Evolutionary conservation across 2,329 filamentous ascomycete genomes (phyloP).

Genomic region (Fusarium oligoseptatum): DNA sequence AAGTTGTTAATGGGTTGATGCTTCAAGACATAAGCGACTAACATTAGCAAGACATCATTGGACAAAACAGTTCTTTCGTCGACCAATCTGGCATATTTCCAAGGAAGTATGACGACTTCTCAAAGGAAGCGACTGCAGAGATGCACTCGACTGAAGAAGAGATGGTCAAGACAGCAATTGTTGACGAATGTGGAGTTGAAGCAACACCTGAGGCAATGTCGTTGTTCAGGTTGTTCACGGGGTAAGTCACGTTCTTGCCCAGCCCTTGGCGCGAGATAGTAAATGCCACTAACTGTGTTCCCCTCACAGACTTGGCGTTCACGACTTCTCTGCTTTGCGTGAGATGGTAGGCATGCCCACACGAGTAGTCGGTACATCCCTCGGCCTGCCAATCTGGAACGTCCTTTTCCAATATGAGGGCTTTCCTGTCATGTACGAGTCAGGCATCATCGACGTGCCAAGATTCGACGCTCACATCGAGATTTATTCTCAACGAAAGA

Average conservation of each 20-base stretch:
- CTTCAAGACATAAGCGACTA: not conserved
- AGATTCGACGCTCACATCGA: slow-evolving; percentile 63
- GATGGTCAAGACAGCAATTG: slow-evolving; percentile 34
- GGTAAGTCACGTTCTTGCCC: slow-evolving; percentile 8
- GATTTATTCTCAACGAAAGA: slow-evolving; percentile 65
- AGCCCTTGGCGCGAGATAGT: slow-evolving; percentile 9
- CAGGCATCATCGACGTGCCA: slow-evolving; percentile 65
- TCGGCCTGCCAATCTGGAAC: slow-evolving; percentile 36
- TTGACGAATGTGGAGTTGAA: slow-evolving; percentile 22
- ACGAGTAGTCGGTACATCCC: slow-evolving; percentile 15
- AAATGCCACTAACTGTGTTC: not conserved
- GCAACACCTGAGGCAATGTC: slow-evolving; percentile 6
- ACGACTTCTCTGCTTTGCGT: slow-evolving; percentile 15
- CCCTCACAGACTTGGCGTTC: slow-evolving; percentile 1
- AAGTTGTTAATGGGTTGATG: not conserved
- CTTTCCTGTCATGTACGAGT: slow-evolving; percentile 68
- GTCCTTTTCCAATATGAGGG: slow-evolving; percentile 30
- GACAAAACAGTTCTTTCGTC: slow-evolving; percentile 65
- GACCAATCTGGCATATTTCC: slow-evolving; percentile 63
- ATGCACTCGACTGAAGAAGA: slow-evolving; percentile 13
- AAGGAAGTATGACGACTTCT: slow-evolving; percentile 49
- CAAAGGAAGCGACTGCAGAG: slow-evolving; percentile 9
- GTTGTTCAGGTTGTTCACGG: not conserved
- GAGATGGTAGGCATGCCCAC: slow-evolving; percentile 30
- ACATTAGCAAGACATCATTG: slow-evolving; percentile 53